Evolutionary conservation across 2,329 filamentous ascomycete species (phyloP), one percentile per base, ranked within the genome.

Genomic region (Fusarium anguioides): DNA sequence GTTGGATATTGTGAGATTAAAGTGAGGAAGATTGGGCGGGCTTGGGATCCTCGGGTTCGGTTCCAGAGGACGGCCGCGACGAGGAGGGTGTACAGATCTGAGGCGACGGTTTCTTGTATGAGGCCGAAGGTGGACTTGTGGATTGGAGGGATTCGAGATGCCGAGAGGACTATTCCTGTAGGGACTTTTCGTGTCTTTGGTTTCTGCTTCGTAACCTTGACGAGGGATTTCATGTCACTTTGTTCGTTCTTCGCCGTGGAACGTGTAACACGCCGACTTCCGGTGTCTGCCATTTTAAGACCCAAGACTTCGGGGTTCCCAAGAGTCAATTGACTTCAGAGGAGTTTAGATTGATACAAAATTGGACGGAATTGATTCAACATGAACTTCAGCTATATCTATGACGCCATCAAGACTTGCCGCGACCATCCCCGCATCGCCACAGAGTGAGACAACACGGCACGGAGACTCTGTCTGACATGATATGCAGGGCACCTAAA

Each of bases 21-120:
- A 4, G 41, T 36, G 6, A 42, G 4, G 1, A 69, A 54, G 0
- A 69, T 7, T 0, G 66, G 66, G 0, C 56, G 66, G 4, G 66
- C 66, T 18, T 69, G 65, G 2, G 20, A 35, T 4, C 66, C 66
- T 2, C 61, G 53, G 1, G 66, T 69, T 0, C 66, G 20, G 1
- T 68, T 68, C 66, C 66, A 68, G 0, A 68, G 66, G 1, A 66
- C 52, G 15, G 61, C 66, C 6, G 66, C 66, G 3, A 68, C 66
- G 1, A 68, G 37, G 0, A 68, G 29, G 1, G 44, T 39, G 45
- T 68, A 69, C 0, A 68, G 40, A 4, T 69, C 24, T 17, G 21
- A 52, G 3, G 44, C 53, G 11, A 68, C 41, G 4, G 24, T 63
- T 40, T 69, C 66, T 23, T 68, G 65, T 4, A 68, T 33, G 8